Base-by-base conservation (phyloP, 2,329 filamentous ascomycete species). In the Macrophomina tecta region DNA sequence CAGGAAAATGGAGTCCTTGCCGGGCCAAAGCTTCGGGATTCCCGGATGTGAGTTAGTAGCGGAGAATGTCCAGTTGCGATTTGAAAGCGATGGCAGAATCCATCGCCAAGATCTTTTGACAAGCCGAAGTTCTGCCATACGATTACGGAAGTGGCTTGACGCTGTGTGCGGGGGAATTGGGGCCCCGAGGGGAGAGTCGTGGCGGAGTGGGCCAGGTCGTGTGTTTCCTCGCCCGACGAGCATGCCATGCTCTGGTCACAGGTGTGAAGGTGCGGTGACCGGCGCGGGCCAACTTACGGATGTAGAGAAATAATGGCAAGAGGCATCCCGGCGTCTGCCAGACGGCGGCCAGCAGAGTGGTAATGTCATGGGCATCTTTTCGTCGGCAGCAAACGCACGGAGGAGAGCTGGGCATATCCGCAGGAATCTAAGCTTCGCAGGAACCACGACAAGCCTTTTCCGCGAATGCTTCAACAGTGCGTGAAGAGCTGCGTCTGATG, bases 61-160 rank as follows among this genome's bases (percentile, higher is more conserved):
- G 23, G 23, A 23, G 23, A 23, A 23, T 23, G 23, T 23, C 2
- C 23, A 23, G 23, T 23, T 23, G 23, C 23, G 23, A 23, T 23
- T 23, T 23, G 23, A 23, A 23, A 23, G 23, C 23, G 23, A 23
- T 23, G 1, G 23, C 1, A 23, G 23, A 23, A 23, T 23, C 23
- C 23, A 23, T 23, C 23, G 23, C 23, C 23, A 3, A 23, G 23
- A 23, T 23, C 23, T 23, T 23, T 23, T 23, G 38, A 9, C 38
- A 23, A 45, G 36, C 58, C 58, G 58, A 28, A 5, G 45, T 38
- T 62, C 18, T 38, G 23, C 58, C 58, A 45, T 6, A n/a, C 28
- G 5, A 49, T 49, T 62, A 46, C 58, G 58, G 58, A 62, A 32
- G 58, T 49, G 58, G 32, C 32, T 48, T 60, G 28, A 2, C 6